Base-by-base conservation (phyloP, 768 basidiomycete genomes). In the Auriculariales sp. region DNA sequence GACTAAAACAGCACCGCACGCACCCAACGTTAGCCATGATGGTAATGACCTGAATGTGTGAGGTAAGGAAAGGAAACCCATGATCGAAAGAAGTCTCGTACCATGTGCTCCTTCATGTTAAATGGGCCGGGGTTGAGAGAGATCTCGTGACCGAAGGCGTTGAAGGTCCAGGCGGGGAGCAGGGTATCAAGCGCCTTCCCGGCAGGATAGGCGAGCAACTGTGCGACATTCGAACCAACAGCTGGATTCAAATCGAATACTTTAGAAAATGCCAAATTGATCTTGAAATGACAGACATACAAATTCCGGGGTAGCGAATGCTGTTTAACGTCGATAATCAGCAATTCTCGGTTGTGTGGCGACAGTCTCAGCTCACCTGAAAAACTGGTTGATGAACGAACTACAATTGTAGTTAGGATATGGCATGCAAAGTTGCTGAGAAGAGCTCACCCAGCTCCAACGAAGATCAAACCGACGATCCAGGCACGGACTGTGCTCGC, bases 261-360 rank as follows among this genome's bases (percentile, higher is more conserved):
- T n/a, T n/a, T n/a, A n/a, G n/a, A n/a, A n/a, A n/a, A n/a, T n/a
- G n/a, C n/a, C n/a, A 33, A 33, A 30, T 29, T 10, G 39, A 44
- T 10, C 28, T n/a, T 7, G 28, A 47, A n/a, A 47, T 47, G 15
- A 29, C 15, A 5, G 46, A 29, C 46, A 11, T 11, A 33, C 32
- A 33, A 33, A 33, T 33, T 11, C 11, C 11, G n/a, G 32, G 11
- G 32, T n/a, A 33, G 32, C 11, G n/a, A 33, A 33, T n/a, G n/a
- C 11, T 33, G 32, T 11, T 11, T 33, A 3, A 33, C 32, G n/a
- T 69, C 70, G 54, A 87, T 71, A 22, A 68, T 66, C 10, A 86
- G n/a, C n/a, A n/a, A n/a, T n/a, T n/a, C n/a, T n/a, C 77, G 28
- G 73, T 72, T 3, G 85, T 83, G 57, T 76, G 81, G 14, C 81